Percentiles rank a stretch among this genome's conserved stretches.
Evolutionary conservation across 2,329 filamentous ascomycete genomes (phyloP).

Genomic region (Phoma sp.): DNA sequence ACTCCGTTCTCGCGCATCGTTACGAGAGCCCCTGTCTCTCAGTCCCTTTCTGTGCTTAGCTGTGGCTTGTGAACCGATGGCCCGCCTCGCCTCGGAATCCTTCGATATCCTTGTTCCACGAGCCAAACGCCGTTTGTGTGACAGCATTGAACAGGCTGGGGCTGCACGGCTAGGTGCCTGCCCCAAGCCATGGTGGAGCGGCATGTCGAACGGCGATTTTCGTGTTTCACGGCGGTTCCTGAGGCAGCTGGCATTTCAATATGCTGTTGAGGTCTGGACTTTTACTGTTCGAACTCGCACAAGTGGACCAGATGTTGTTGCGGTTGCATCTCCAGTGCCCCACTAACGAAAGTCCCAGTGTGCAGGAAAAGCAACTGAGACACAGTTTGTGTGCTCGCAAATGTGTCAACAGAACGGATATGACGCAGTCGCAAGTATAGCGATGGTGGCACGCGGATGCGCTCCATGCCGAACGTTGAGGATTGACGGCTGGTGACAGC

Average conservation of each 20-base stretch:
- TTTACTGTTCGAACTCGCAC: background rate
- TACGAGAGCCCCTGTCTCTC: conserved; percentile 14
- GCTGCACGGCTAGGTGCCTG: background rate
- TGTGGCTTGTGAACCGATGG: conserved; percentile 15
- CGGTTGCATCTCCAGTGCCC: conserved; percentile 12
- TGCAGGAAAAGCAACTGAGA: conserved; percentile 7
- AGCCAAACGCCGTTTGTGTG: conserved; percentile 10
- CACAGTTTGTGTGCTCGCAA: background rate
- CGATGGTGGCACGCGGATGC: conserved; percentile 6
- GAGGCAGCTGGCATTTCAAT: background rate
- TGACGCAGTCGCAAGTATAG: conserved; percentile 2
- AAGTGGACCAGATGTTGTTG: conserved; percentile 2
- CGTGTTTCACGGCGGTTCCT: conserved; percentile 4
- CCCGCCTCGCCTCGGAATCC: conserved; percentile 17
- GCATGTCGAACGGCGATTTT: conserved; percentile 2
- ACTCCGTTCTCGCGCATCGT: background rate
- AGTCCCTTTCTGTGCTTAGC: conserved; percentile 5
- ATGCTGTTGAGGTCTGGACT: conserved; percentile 7
- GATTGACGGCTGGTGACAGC: conserved; percentile 9
- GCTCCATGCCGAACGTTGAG: background rate
- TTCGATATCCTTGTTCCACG: conserved; percentile 16
- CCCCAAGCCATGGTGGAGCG: background rate
- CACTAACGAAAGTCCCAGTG: background rate
- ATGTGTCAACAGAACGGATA: background rate
- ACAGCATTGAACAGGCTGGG: background rate